Evolutionary conservation across 352 stramenopile genomes (phyloP).

Genomic region (Globisporangium parvum): DNA sequence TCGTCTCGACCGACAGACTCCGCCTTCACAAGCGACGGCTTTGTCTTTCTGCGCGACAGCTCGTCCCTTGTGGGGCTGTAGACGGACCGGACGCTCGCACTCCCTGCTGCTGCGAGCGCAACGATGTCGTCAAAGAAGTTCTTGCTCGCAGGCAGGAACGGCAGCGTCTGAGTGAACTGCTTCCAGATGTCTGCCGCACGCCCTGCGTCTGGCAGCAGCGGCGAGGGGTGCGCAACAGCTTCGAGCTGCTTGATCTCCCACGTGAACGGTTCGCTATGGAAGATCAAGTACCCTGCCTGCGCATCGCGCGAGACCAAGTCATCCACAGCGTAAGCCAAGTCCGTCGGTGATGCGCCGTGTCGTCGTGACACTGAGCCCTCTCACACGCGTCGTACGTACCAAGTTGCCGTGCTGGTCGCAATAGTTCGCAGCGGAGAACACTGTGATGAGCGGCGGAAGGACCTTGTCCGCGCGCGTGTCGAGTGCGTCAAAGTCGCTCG

Average conservation of each 20-base stretch:
- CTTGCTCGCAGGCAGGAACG: conserved; percentile 73
- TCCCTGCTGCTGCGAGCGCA: conserved; percentile 21
- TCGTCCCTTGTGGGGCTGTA: too few species aligned
- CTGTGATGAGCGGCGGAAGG: conserved; percentile 84
- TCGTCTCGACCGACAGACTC: conserved; percentile 7
- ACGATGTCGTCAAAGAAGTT: conserved; percentile 79
- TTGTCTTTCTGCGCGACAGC: neutral
- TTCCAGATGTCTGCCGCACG: conserved; percentile 62
- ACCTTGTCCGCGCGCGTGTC: conserved; percentile 42
- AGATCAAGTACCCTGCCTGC: conserved; percentile 52
- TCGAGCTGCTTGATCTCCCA: conserved; percentile 55
- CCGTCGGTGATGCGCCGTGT: neutral
- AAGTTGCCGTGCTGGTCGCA: conserved; percentile 83
- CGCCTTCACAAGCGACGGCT: neutral
- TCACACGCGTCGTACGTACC: conserved; percentile 19
- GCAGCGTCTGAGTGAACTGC: conserved; percentile 68
- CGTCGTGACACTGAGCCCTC: too few species aligned
- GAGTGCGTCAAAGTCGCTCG: conserved; percentile 29
- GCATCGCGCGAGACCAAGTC: neutral
- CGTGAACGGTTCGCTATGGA: conserved; percentile 35
- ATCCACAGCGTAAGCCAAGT: neutral
- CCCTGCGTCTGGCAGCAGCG: conserved; percentile 38
- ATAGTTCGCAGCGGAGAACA: conserved; percentile 96
- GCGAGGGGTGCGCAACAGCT: conserved; percentile 41
- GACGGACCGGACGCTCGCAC: too few species aligned